Base-by-base conservation (phyloP, 179 eudicot genomes). In the Monotropa hypopitys region DNA sequence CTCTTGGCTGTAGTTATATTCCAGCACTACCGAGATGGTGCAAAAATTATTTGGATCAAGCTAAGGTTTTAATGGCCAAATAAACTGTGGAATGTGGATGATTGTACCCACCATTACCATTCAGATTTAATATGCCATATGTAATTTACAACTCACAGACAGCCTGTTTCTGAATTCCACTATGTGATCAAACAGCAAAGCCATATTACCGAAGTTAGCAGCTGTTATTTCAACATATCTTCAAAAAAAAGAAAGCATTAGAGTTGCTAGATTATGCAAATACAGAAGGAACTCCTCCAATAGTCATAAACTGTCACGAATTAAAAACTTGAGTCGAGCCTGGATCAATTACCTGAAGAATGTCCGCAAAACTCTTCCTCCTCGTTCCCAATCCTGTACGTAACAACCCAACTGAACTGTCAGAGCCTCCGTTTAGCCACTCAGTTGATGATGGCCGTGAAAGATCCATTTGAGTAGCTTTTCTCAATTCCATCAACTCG, bases 361-460 rank as follows among this genome's bases (percentile, higher is more conserved):
- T 84, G 75, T 90, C 91, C 3, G 90, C 91, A 57, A 88, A 88
- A 72, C 91, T 90, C 86, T 88, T 89, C 77, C 87, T 86, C 82
- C 91, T 84, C 77, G 18, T 45, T 45, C 89, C 90, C 79, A 89
- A 56, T 43, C 86, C 85, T 30, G 86, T 15, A 80, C 79, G 72
- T 67, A 82, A 54, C 20, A 67, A 50, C 46, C 80, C 84, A 57
- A 56, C 67, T 45, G 70, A 73, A 75, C 82, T 83, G 57, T 66
- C 78, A 53, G 80, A 75, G 47, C 76, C 75, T 72, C 76, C 77
- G n/a, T 82, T 83, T 20, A 79, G 61, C 76, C 79, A 82, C 61
- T 85, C 83, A 61, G 80, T 59, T 62, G 91, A 86, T 78, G 81
- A 71, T 32, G 79, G 80, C 72, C 63, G 50, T 9, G 85, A 79